Percentiles rank a stretch among this genome's conserved stretches.
phyloP scores from a whole-genome alignment of 108 stramenopile species.

The Cyclotella distinguenda region DNA sequence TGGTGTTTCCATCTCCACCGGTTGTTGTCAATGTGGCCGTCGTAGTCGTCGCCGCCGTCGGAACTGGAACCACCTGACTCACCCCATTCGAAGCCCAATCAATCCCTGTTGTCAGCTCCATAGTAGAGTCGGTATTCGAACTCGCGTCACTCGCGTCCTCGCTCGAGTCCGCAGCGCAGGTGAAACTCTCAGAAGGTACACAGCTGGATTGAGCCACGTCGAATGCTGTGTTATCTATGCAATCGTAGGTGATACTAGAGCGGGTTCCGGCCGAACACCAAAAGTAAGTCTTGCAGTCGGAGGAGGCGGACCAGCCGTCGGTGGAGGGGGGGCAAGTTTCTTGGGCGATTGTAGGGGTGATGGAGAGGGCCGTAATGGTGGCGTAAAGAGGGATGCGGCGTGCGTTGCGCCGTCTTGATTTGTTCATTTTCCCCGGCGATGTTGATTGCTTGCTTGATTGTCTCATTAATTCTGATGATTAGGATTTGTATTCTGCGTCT shows the following conservation, averaged over 20 bases:
- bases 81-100: not conserved
- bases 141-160: not conserved
- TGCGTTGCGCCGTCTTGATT: no score
- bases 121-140: not conserved
- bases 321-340: slow-evolving; percentile 8
- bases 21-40: not conserved
- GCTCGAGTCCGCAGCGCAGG: not conserved
- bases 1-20: not conserved
- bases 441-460: no score
- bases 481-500: no score
- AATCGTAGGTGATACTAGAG: slow-evolving; percentile 11
- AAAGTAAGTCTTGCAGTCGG: slow-evolving; percentile 15
- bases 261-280: slow-evolving; percentile 21
- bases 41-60: not conserved
- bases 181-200: not conserved
- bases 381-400: no score
- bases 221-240: not conserved
- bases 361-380: not conserved
- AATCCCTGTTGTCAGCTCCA: not conserved
- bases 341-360: not conserved
- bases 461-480: no score
- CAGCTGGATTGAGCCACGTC: not conserved
- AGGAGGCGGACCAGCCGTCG: slow-evolving; percentile 22
- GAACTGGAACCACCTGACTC: not conserved
- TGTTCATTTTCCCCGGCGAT: no score